phyloP scores from a whole-genome alignment of 768 basidiomycete genomes.

The Lentinula boryana region DNA sequence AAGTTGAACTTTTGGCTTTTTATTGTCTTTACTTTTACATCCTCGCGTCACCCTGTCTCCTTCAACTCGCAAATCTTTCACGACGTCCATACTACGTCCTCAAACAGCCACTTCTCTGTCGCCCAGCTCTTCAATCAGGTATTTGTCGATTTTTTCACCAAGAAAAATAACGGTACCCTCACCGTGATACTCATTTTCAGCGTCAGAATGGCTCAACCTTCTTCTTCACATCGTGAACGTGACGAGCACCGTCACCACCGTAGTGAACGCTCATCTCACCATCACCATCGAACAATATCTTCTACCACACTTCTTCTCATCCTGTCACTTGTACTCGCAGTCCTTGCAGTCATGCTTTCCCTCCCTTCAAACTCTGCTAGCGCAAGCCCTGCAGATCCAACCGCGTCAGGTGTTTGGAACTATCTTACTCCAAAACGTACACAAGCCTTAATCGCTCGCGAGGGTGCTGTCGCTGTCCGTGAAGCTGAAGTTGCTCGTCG shows the following conservation, averaged over 20 bases:
- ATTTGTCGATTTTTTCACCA: background rate
- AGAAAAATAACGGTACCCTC: background rate
- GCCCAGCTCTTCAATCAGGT: constrained; percentile 56
- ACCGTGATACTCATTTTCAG: constrained; percentile 16
- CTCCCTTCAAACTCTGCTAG: constrained; percentile 51
- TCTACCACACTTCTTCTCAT: constrained; percentile 86
- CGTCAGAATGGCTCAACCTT: constrained; percentile 87
- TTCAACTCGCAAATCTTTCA: constrained; percentile 15
- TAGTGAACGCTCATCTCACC: constrained; percentile 62
- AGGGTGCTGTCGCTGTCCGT: constrained; percentile 72
- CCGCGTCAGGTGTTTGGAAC: constrained; percentile 55
- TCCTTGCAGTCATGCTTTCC: constrained; percentile 88
- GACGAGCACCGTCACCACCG: constrained; percentile 52
- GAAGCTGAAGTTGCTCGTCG: constrained; percentile 88
- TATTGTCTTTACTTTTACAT: constrained; percentile 12
- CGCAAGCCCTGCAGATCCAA: constrained; percentile 28
- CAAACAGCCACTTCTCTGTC: constrained; percentile 69
- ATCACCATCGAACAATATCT: constrained; percentile 81
- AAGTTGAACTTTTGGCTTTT: constrained; percentile 21
- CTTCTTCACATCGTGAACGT: constrained; percentile 76
- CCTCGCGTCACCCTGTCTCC: constrained; percentile 12
- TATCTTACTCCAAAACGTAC: constrained; percentile 80
- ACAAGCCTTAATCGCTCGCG: constrained; percentile 73
- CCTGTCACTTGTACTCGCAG: constrained; percentile 78
- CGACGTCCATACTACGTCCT: constrained; percentile 64